These are phyloP conservation scores for Gautieria morchelliformis DNA, from an alignment of 768 basidiomycete species.

Conservation along the genomic window DNA sequence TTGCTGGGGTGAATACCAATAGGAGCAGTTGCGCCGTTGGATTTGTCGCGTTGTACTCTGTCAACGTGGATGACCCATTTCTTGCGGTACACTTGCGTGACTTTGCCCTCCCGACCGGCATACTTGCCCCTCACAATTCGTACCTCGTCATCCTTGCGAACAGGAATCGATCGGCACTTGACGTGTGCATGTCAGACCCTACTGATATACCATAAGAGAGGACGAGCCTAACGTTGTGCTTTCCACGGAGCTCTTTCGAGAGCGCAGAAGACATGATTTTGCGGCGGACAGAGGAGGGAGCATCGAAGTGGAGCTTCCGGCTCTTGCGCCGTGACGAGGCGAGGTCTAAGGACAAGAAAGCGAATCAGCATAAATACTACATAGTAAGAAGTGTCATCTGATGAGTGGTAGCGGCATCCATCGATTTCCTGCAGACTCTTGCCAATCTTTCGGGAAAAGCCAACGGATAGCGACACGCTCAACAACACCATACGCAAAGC, in stretches of 20 bases:
- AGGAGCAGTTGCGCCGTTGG: conserved; percentile 86
- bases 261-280: conserved; percentile 97
- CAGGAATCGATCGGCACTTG: conserved; percentile 59
- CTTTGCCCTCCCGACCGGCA: conserved; percentile 98
- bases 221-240: conserved; percentile 68
- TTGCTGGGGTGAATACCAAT: conserved; percentile 97
- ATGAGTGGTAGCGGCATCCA: conserved; percentile 48
- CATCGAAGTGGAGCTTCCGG: conserved; percentile 96
- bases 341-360: conserved; percentile 46
- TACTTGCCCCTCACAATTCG: conserved; percentile 94
- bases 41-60: conserved; percentile 95
- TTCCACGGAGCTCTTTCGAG: conserved; percentile 86
- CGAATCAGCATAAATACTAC: conserved; percentile 19
- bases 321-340: conserved; percentile 95
- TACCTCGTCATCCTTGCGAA: conserved; percentile 98
- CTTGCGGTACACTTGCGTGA: conserved; percentile 97
- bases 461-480: conserved; percentile 14
- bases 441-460: conserved; percentile 16
- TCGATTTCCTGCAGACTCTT: conserved; percentile 27
- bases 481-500: conserved; percentile 26
- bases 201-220: neutral
- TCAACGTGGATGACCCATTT: conserved; percentile 99
- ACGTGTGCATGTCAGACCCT: conserved; percentile 5
- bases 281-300: conserved; percentile 89
- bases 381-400: conserved; percentile 21